Percentiles rank a stretch among this genome's conserved stretches.
Conservation (phyloP, 2,329 filamentous ascomycete genomes). For the Verruconis gallopava region DNA sequence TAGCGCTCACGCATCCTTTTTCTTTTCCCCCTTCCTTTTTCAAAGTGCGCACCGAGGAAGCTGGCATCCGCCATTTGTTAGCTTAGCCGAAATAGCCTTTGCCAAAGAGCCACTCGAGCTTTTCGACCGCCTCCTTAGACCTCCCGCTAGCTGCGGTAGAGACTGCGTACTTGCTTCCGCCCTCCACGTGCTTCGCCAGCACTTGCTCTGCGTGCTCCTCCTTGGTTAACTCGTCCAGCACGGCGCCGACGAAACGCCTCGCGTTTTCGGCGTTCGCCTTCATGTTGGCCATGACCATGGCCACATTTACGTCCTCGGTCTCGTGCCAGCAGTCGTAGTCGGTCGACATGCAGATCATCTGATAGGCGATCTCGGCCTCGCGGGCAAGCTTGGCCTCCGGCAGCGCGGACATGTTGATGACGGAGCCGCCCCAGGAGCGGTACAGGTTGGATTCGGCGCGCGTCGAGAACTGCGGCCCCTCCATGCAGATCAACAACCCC, state of each 20-base stretch:
- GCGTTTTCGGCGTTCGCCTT: conserved; percentile 84
- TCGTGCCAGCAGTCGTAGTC: conserved; percentile 98
- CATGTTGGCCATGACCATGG: conserved; percentile 97
- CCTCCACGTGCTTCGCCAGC: conserved; percentile 67
- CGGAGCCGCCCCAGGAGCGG: conserved; percentile 79
- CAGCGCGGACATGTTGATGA: conserved; percentile 97
- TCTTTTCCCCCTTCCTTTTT: too few relatives aligned
- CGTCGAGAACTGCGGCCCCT: conserved; percentile 96
- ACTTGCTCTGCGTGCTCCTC: conserved; percentile 66
- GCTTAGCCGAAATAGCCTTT: conserved; percentile 7
- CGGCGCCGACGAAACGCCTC: conserved; percentile 67
- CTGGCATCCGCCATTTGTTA: too few relatives aligned
- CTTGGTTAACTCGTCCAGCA: conserved; percentile 73
- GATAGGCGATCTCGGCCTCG: conserved; percentile 92
- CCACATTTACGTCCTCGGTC: conserved; percentile 71
- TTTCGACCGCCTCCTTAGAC: conserved; percentile 61
- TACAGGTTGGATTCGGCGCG: conserved; percentile 94
- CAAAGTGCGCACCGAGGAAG: too few relatives aligned
- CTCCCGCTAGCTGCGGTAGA: conserved; percentile 73
- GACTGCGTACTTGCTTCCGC: conserved; percentile 59
- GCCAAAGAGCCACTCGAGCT: conserved; percentile 68
- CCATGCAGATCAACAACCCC: conserved; percentile 87
- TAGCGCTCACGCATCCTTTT: too few relatives aligned
- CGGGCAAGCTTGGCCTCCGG: conserved; percentile 93
- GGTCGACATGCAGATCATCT: conserved; percentile 98